Evolutionary conservation across 768 basidiomycete species (phyloP).

Genomic region (Galerina sulciceps): DNA sequence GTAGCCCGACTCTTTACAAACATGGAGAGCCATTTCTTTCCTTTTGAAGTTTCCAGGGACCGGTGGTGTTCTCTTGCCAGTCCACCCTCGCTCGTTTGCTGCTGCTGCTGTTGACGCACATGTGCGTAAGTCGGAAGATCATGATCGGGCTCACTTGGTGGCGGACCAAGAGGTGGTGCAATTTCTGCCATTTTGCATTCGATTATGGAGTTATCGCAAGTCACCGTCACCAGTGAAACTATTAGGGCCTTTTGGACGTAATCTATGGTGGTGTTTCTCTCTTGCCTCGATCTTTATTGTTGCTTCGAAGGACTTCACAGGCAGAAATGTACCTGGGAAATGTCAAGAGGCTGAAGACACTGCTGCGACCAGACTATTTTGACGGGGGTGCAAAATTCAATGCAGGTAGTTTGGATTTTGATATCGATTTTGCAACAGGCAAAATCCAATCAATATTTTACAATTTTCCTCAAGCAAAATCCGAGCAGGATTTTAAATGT

Average conservation of each 20-base stretch:
- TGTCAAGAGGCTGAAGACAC: background rate
- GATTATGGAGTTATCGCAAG: background rate
- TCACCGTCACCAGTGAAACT: too few relatives aligned
- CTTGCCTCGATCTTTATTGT: background rate
- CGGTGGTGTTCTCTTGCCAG: conserved; percentile 37
- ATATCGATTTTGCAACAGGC: too few relatives aligned
- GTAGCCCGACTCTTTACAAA: conserved; percentile 51
- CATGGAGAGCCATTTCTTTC: conserved; percentile 52
- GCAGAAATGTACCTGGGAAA: conserved; percentile 9
- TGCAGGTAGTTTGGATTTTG: too few relatives aligned
- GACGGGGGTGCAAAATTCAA: too few relatives aligned
- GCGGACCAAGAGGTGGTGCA: conserved; percentile 12
- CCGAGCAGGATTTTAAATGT: too few relatives aligned
- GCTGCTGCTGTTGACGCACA: background rate
- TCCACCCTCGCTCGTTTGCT: background rate
- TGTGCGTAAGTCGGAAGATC: conserved; percentile 24
- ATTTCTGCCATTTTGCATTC: conserved; percentile 1
- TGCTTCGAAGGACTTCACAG: background rate
- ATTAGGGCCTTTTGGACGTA: too few relatives aligned
- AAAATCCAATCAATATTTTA: too few relatives aligned
- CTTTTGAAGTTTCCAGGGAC: conserved; percentile 46
- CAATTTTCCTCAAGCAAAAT: too few relatives aligned
- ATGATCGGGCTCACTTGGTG: conserved; percentile 14
- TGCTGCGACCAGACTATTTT: too few relatives aligned
- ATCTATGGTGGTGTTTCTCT: background rate